Evolutionary conservation across 163 green algal genomes (phyloP), one percentile per base, ranked within the genome.

Genomic region (Prototheca stagnorum): DNA sequence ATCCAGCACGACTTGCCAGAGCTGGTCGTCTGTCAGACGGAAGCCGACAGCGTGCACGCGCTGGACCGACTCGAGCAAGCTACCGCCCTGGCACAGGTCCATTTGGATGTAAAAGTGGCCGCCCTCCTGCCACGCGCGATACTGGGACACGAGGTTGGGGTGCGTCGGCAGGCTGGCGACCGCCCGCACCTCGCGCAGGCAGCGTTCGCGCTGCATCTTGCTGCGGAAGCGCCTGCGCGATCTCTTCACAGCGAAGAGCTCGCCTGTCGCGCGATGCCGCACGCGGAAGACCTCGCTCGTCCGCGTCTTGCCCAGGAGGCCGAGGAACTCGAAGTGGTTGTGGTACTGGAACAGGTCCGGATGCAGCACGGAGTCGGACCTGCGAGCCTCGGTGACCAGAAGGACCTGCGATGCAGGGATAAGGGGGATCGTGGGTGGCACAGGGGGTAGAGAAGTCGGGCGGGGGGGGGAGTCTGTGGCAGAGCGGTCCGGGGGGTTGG

Each of bases 81-180:
- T 83, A 35, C 80, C 80, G 27, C 71, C 67, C n/a, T 75, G 56
- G 47, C 77, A 88, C 4, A 79, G 64, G 34, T 86, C 80, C 78
- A 91, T 91, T 56, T 90, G 80, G 26, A 85, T 78, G 61, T 79
- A 72, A 47, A 84, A 76, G 40, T 76, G 60, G 2, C 64, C 62
- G n/a, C 44, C 52, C 63, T 92, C 67, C 66, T 92, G 80, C 80
- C 80, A 92, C 20, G 65, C 73, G 15, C 80, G 60, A 52, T 79
- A 84, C 47, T 79, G 73, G 14, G 42, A 51, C 22, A 92, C 80
- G 39, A 90, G 69, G 64, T 86, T 79, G 15, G 60, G 53, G 57
- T 92, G 80, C 23, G 47, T 33, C 5, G 69, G 62, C 34, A 89
- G 56, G 2, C 57, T 50, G n/a, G 66, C 57, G 9, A 86, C 77